phyloP scores from a whole-genome alignment of 2,329 filamentous ascomycete genomes.

The Dothistroma septosporum region DNA sequence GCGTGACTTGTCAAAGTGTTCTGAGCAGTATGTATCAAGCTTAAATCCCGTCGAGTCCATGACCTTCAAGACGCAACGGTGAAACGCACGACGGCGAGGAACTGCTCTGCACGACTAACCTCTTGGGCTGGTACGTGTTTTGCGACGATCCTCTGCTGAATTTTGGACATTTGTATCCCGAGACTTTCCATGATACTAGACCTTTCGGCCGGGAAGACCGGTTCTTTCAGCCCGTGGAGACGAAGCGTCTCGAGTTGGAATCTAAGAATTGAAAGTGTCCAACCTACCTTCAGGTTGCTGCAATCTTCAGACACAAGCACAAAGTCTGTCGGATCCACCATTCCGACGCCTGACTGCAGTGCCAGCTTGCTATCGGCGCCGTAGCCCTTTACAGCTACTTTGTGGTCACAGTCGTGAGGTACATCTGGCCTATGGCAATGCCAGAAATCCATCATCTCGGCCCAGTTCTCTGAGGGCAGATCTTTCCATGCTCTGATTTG shows the following conservation, averaged over 20 bases:
- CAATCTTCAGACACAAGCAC: slow-evolving; percentile 68
- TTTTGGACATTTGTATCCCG: slow-evolving; percentile 38
- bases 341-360: slow-evolving; percentile 62
- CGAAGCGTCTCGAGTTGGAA: slow-evolving; percentile 3
- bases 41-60: slow-evolving; percentile 31
- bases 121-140: slow-evolving; percentile 24
- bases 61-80: slow-evolving; percentile 28
- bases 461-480: slow-evolving; percentile 93
- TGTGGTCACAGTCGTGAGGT: slow-evolving; percentile 46
- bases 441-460: slow-evolving; percentile 99
- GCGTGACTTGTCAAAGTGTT: neutral
- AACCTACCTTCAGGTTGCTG: slow-evolving; percentile 42
- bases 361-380: slow-evolving; percentile 72
- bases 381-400: slow-evolving; percentile 63
- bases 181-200: slow-evolving; percentile 27
- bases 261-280: neutral
- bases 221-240: slow-evolving; percentile 36
- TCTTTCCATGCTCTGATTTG: slow-evolving; percentile 72
- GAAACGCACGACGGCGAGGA: slow-evolving; percentile 30
- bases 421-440: slow-evolving; percentile 90
- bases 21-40: slow-evolving; percentile 32
- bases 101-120: slow-evolving; percentile 26
- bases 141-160: slow-evolving; percentile 19
- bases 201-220: slow-evolving; percentile 32
- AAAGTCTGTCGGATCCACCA: slow-evolving; percentile 78